phyloP scores from a whole-genome alignment of 2,329 filamentous ascomycete genomes.

The Tothia fuscella region DNA sequence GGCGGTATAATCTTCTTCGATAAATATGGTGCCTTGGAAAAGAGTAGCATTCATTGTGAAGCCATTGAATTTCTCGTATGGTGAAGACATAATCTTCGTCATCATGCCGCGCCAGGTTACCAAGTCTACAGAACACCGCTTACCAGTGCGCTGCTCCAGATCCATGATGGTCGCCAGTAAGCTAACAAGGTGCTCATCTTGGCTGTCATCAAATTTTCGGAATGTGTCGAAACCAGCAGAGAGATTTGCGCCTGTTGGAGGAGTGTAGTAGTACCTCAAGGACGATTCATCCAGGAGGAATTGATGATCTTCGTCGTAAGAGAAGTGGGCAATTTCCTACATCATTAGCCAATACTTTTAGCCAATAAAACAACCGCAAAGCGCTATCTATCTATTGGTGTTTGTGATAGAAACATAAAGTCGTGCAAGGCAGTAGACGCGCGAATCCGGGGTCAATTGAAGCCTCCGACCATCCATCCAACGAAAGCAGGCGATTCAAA shows the following conservation, averaged over 20 bases:
- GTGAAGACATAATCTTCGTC: slow-evolving; percentile 88
- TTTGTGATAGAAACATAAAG: too few species aligned
- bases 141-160: slow-evolving; percentile 56
- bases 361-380: too few species aligned
- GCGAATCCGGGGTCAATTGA: too few species aligned
- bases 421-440: too few species aligned
- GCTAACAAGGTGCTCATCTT: slow-evolving; percentile 80
- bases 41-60: slow-evolving; percentile 95
- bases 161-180: slow-evolving; percentile 64
- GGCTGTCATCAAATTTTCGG: slow-evolving; percentile 65
- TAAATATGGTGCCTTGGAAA: slow-evolving; percentile 76
- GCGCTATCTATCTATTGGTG: too few species aligned
- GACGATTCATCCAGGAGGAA: slow-evolving; percentile 69
- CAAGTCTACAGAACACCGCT: slow-evolving; percentile 62
- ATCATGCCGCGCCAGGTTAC: slow-evolving; percentile 97
- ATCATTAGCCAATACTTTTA: not conserved
- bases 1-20: slow-evolving; percentile 77
- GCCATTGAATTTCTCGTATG: slow-evolving; percentile 72
- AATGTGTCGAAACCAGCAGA: slow-evolving; percentile 74
- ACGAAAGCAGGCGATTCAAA: too few species aligned
- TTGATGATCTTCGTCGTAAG: slow-evolving; percentile 73
- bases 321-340: slow-evolving; percentile 89
- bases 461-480: too few species aligned
- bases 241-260: slow-evolving; percentile 57
- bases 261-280: slow-evolving; percentile 79